Evolutionary conservation across 164 flowering plant genomes (phyloP), one percentile per base, ranked within the genome.

Genomic region (Chimonanthus salicifolius): DNA sequence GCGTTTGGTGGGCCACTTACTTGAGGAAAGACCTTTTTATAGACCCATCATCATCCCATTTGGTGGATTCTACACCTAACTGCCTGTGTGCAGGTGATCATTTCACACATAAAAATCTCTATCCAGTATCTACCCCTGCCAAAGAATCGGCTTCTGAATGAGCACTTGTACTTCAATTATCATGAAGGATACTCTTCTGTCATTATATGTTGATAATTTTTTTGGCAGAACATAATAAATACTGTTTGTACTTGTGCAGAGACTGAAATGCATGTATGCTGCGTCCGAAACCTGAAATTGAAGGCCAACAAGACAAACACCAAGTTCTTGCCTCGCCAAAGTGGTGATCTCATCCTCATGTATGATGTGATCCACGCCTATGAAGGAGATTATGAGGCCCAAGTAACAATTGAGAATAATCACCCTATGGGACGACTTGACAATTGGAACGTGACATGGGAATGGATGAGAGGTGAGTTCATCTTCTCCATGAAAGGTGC

Each of bases 371-470:
- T 72, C 20, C 75, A 76, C 48, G 72, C 91, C 15, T 82, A 78
- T 66, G 83, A 73, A 2, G 64, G 84, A 2, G 80, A 77, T 71
- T 90, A 90, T 74, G 77, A 75, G 77, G 91, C 91, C 10, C 85
- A 84, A 66, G 91, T 90, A 16, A 83, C 88, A 5, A 88, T 90
- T 74, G 67, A 82, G 4, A 90, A 87, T 75, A 83, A 88, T 47
- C 84, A 84, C 72, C 81, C 87, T 0, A 78, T 88, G 3, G 89
- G 91, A 33, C 87, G 94, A 8, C 90, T 92, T n/a, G 94, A 92
- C 72, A 89, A 83, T 48, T 92, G 98, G 98, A 92, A 92, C 81
- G 51, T 91, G 11, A 91, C 96, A 0, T 92, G 94, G 94, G 96
- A 92, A 47, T 91, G 98, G 98, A 87, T 82, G 90, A 80, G 88